Percentiles rank a stretch among this genome's conserved stretches.
Conservation (phyloP, 1,139 yeast species). For the Geotrichum bryndzae region DNA sequence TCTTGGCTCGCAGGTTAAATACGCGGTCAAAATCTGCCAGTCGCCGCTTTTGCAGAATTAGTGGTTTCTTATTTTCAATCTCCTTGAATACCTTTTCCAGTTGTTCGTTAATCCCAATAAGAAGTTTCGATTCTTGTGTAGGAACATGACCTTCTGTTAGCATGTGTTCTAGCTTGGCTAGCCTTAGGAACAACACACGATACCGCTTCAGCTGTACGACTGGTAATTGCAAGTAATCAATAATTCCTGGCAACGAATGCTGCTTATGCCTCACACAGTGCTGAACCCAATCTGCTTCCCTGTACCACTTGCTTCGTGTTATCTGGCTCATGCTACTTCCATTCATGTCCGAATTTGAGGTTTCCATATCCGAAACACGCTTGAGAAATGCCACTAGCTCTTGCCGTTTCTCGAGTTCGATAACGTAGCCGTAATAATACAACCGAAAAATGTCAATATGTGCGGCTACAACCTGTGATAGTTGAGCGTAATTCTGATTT, state of each 20-base stretch:
- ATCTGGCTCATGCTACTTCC: background rate
- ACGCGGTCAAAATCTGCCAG: constrained; percentile 14
- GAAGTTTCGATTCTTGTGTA: background rate
- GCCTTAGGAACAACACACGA: constrained; percentile 1
- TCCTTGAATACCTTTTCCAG: constrained; percentile 13
- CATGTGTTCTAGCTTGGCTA: constrained; percentile 4
- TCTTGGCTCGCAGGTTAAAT: constrained; percentile 1
- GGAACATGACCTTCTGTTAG: background rate
- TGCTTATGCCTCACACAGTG: constrained; percentile 17
- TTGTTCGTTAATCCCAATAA: background rate
- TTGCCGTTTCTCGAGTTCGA: constrained; percentile 16
- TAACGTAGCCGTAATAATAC: constrained; percentile 19
- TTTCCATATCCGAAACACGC: constrained; percentile 15
- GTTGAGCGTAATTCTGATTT: constrained; percentile 6
- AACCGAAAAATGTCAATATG: constrained; percentile 19
- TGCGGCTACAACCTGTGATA: constrained; percentile 17
- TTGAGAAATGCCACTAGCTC: constrained; percentile 17
- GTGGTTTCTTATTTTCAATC: constrained; percentile 15
- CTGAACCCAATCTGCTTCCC: constrained; percentile 9
- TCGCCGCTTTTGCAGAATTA: constrained; percentile 14
- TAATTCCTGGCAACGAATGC: constrained; percentile 21
- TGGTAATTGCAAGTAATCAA: constrained; percentile 27
- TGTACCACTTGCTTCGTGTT: background rate
- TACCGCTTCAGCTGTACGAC: constrained; percentile 11
- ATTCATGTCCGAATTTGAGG: constrained; percentile 28